Evolutionary conservation across 495 filamentous ascomycete genomes (phyloP).

Genomic region (Hypoxylon subgilvum): DNA sequence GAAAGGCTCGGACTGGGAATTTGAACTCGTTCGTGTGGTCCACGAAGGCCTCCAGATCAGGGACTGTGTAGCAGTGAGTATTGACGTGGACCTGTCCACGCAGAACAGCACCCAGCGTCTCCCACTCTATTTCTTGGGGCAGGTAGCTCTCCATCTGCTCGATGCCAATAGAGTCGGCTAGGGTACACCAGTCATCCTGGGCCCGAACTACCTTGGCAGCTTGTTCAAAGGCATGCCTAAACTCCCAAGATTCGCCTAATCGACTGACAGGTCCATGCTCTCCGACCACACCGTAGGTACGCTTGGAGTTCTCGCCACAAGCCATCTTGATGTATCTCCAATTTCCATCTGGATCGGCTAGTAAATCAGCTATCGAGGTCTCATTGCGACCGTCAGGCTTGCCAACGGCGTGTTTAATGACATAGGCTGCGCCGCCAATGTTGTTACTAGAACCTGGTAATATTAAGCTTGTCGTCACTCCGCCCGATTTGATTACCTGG

Average conservation of each 20-base stretch:
- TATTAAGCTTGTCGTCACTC: constrained; percentile 70
- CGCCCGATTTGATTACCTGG: constrained; percentile 68
- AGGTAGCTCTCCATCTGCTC: constrained; percentile 51
- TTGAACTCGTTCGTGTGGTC: constrained; percentile 70
- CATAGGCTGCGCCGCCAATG: constrained; percentile 69
- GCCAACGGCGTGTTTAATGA: constrained; percentile 65
- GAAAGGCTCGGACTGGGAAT: constrained; percentile 65
- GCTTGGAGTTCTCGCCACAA: constrained; percentile 68
- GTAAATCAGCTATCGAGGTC: constrained; percentile 54
- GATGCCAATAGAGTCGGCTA: constrained; percentile 51
- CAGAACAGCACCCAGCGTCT: constrained; percentile 63
- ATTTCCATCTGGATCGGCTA: constrained; percentile 56
- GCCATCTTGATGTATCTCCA: constrained; percentile 76
- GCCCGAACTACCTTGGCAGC: constrained; percentile 56
- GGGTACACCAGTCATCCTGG: constrained; percentile 66
- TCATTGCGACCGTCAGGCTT: constrained; percentile 57
- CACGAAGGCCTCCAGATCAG: constrained; percentile 68
- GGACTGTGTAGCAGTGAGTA: constrained; percentile 70
- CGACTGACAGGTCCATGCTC: constrained; percentile 52
- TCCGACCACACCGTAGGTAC: constrained; percentile 56
- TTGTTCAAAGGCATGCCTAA: constrained; percentile 66
- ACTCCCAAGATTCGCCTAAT: constrained; percentile 67
- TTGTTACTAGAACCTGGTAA: constrained; percentile 70
- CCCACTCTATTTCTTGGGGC: constrained; percentile 62
- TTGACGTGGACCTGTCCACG: constrained; percentile 67